Base-by-base conservation (phyloP, 306 rosid genomes). In the Glycine latifolia region DNA sequence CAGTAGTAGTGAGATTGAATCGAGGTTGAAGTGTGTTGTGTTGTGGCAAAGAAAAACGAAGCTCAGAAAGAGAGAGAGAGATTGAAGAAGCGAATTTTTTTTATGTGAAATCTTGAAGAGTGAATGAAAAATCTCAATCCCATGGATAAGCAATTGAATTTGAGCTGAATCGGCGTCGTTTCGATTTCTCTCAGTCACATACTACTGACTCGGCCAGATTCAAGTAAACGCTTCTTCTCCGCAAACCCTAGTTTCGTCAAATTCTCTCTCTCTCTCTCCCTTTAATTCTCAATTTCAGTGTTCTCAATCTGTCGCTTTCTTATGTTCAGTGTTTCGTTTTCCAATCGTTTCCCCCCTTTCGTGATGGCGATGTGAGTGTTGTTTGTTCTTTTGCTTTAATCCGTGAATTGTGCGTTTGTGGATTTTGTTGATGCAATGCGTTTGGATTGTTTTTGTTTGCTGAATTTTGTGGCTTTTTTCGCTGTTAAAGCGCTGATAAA, bases 231-330 rank as follows among this genome's bases (percentile, higher is more conserved):
- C 46, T 79, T 69, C 8, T 48, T 78, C 75, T 81, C 16, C 13
- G 44, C 61, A 83, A 92, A 88, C 91, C 91, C 93, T 89, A 87
- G 84, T 84, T 90, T 85, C 71, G 85, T 75, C 8, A 33, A 0
- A 39, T 56, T 46, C 6, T 31, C 26, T 37, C 41, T 26, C 31
- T 26, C 31, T 26, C 31, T 2, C 31, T 26, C 41, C 16, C 35
- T 7, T 20, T 8, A 17, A 58, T 58, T 58, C 52, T 17, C 63
- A 58, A 17, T 17, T 17, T 17, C 35, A 16, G 35, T 69, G 58
- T 47, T 67, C 58, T 66, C 37, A 37, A 69, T 63, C 3, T 9
- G 6, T 80, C 12, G 3, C 10, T 52, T 62, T 26, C 31, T 26
- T 26, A 26, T 26, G 1, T 26, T 26, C 31, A 26, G 31, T 26